Evolutionary conservation across 345 rosid genomes (phyloP), one percentile per base, ranked within the genome.

Genomic region (Dipteronia sinensis): DNA sequence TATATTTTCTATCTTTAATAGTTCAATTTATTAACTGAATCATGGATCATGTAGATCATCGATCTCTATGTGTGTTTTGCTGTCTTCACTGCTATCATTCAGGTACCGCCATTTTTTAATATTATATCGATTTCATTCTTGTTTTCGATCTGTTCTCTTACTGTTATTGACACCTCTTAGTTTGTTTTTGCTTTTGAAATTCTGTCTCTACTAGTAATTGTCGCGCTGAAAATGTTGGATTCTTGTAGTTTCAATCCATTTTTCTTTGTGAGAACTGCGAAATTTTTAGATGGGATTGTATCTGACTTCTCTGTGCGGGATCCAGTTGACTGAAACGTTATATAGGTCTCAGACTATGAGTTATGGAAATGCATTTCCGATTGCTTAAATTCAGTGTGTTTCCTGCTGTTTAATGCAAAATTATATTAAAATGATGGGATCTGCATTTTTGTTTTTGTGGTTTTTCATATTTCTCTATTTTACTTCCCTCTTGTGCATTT

Each of bases 51-150:
- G 63, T 90, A 96, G 99, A 88, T 94, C 87, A 91, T 96, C 83
- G 99, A 96, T 84, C 84, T 92, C 16, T 96, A 92, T 59, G 97
- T 92, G 65, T 90, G 84, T 53, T 96, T 93, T 49, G 92, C 98
- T 12, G 88, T 92, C 74, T 85, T 85, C 80, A 91, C 99, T 8
- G 97, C 98, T 72, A 55, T 95, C 79, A 91, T 93, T 69, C 98
- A 95, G 98, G 99, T 94, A 76, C 23, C n/a, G 4, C 10, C 10
- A 73, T 51, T 13, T 42, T 42, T 42, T 31, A 42, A 42, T 42
- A 42, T 42, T 42, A 2, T 42, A 8, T 7, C 46, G 2, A 31
- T 38, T 67, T 49, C 7, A n/a, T 42, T 10, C 9, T 10, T 11
- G 34, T 63, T 40, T 15, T 23, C 9, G 62, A 69, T 62, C 44